Conservation (phyloP, 768 basidiomycete genomes). For the Lactarius indigo region DNA sequence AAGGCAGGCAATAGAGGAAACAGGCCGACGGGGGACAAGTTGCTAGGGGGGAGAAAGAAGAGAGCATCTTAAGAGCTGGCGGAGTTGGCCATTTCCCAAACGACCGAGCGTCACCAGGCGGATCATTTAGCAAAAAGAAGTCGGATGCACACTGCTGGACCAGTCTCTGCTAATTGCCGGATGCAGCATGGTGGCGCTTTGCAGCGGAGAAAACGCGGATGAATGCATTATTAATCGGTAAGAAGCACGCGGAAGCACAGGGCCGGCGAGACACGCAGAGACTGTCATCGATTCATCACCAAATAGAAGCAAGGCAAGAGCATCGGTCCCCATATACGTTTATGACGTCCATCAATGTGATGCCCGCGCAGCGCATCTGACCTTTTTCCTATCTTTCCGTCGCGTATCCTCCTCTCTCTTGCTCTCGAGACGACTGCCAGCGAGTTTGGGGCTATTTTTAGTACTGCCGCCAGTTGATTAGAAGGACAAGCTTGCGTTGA, state of each 20-base stretch:
- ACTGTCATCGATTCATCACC: neutral
- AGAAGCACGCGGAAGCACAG: slow-evolving; percentile 2
- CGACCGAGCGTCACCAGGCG: neutral
- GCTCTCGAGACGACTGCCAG: neutral
- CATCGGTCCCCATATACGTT: slow-evolving; percentile 1
- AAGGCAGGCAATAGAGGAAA: slow-evolving; percentile 13
- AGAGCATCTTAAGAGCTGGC: slow-evolving; percentile 3
- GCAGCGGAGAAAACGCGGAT: slow-evolving; percentile 12
- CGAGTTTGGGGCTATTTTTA: neutral
- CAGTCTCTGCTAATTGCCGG: neutral
- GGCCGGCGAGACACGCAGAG: neutral
- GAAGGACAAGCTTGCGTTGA: neutral
- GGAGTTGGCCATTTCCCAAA: neutral
- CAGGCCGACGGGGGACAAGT: slow-evolving; percentile 20
- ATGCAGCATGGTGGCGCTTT: neutral
- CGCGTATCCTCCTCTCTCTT: neutral
- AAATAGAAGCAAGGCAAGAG: slow-evolving; percentile 2
- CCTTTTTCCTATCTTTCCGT: neutral
- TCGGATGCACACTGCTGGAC: neutral
- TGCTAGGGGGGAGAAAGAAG: slow-evolving; percentile 18
- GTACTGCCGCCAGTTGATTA: neutral
- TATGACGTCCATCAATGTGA: neutral
- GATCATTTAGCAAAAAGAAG: slow-evolving; percentile 1
- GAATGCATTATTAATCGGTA: neutral
- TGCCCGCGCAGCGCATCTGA: neutral